Conservation (phyloP, 805 yeast genomes). For the Cyberlindnera mississippiensis region DNA sequence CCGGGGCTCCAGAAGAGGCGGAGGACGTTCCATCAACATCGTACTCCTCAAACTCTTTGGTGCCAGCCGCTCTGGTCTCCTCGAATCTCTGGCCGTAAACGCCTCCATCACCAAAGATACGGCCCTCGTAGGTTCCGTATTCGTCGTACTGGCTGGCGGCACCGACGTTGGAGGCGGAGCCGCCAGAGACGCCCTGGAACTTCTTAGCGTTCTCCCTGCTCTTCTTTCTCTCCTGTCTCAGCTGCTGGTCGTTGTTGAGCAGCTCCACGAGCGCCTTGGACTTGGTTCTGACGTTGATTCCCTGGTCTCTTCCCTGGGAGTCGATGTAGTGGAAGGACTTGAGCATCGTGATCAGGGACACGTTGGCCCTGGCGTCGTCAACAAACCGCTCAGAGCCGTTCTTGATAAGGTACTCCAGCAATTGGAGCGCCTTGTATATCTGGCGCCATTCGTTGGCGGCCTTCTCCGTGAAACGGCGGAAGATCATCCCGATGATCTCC, state of each 20-base stretch:
- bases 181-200: constrained; percentile 76
- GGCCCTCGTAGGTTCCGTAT: constrained; percentile 37
- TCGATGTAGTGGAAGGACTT: constrained; percentile 93
- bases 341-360: constrained; percentile 78
- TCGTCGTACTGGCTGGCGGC: constrained; percentile 42
- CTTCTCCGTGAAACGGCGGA: constrained; percentile 91
- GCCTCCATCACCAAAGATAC: constrained; percentile 71
- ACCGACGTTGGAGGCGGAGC: constrained; percentile 34
- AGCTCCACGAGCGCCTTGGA: constrained; percentile 71
- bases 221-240: constrained; percentile 83
- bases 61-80: constrained; percentile 47
- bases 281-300: constrained; percentile 89
- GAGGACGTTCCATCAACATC: constrained; percentile 37
- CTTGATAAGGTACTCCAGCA: constrained; percentile 85
- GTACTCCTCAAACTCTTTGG: constrained; percentile 57
- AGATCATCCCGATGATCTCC: constrained; percentile 71
- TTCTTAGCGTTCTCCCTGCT: constrained; percentile 84
- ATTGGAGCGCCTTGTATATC: constrained; percentile 88
- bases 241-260: constrained; percentile 68
- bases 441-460: constrained; percentile 98
- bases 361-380: constrained; percentile 86
- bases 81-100: constrained; percentile 64
- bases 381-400: constrained; percentile 94
- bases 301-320: constrained; percentile 92
- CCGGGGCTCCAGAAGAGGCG: constrained; percentile 10